These are phyloP conservation scores for Exserohilum rostratum DNA, from an alignment of 2,329 filamentous ascomycete species.

Conservation along the genomic window DNA sequence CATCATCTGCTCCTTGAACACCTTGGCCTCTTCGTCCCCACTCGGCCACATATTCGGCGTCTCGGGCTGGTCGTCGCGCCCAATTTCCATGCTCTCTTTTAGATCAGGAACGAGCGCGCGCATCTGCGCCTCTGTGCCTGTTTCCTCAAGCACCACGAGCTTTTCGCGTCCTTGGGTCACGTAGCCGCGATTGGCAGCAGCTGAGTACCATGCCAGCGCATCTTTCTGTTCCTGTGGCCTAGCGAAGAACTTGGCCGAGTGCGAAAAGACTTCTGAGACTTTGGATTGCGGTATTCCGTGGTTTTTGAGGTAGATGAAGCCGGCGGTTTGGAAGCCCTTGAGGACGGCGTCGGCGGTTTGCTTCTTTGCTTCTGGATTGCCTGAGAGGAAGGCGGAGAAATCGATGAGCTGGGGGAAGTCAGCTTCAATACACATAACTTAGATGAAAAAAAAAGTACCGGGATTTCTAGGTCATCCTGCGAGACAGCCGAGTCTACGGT, in stretches of 20 bases:
- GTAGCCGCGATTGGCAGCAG: conserved; percentile 58
- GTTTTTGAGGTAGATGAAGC: conserved; percentile 88
- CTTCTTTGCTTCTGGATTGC: conserved; percentile 64
- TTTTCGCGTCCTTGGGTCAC: conserved; percentile 53
- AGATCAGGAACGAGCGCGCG: conserved; percentile 49
- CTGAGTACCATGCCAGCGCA: conserved; percentile 50
- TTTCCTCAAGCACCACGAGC: conserved; percentile 45
- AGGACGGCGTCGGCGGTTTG: conserved; percentile 74
- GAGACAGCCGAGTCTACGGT: conserved; percentile 44
- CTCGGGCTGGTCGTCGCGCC: conserved; percentile 63
- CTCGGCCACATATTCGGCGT: conserved; percentile 80
- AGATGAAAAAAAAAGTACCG: conserved; percentile 26
- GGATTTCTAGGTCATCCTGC: conserved; percentile 49
- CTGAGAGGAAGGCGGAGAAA: conserved; percentile 74
- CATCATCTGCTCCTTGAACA: conserved; percentile 75
- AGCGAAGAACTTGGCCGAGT: conserved; percentile 48
- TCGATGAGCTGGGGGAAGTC: conserved; percentile 68
- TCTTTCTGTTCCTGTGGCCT: conserved; percentile 48
- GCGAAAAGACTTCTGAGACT: conserved; percentile 66
- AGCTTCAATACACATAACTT: background rate
- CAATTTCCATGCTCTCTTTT: conserved; percentile 68
- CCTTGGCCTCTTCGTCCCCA: conserved; percentile 59
- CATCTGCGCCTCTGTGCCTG: conserved; percentile 44
- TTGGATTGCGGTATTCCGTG: conserved; percentile 70
- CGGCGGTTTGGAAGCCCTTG: conserved; percentile 80